A percentile compares a stretch with the other conserved stretches of the same genome.
Evolutionary conservation across 371 early-diverging fungal species (phyloP).

Genomic region (Dinochytrium kinnereticum): DNA sequence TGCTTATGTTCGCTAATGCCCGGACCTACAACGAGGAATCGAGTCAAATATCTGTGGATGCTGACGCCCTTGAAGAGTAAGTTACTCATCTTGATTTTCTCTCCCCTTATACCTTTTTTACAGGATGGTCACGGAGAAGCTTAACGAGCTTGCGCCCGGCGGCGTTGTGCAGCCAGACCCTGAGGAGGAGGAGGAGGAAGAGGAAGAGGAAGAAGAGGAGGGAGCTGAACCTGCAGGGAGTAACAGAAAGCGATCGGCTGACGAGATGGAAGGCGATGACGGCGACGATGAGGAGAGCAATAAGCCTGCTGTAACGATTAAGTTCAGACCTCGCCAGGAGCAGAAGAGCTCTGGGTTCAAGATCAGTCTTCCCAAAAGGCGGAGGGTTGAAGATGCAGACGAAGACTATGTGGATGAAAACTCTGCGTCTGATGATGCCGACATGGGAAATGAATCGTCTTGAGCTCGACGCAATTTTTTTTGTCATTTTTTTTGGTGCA

Average conservation of each 20-base stretch:
- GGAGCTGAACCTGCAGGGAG: no score
- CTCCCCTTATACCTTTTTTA: neutral
- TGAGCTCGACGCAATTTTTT: no score
- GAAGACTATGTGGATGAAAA: neutral
- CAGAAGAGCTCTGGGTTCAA: neutral
- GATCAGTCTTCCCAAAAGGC: constrained; percentile 10
- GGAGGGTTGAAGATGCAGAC: neutral
- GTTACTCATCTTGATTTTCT: neutral
- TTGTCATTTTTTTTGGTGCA: no score
- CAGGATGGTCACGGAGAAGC: neutral
- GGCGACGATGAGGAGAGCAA: neutral
- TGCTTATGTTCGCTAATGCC: constrained; percentile 79
- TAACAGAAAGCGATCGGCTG: neutral
- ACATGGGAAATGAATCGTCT: no score
- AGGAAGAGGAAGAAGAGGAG: neutral
- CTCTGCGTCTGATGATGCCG: neutral
- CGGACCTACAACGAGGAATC: constrained; percentile 78
- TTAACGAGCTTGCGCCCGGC: constrained; percentile 9
- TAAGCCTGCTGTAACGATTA: neutral
- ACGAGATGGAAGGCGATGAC: constrained; percentile 7
- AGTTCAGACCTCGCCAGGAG: neutral
- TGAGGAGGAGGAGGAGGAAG: neutral
- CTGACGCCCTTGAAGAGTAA: constrained; percentile 56
- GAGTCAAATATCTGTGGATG: constrained; percentile 78
- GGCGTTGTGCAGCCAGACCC: neutral